Conservation (phyloP, 2,329 filamentous ascomycete genomes). For the Paecilomyces fulvus region DNA sequence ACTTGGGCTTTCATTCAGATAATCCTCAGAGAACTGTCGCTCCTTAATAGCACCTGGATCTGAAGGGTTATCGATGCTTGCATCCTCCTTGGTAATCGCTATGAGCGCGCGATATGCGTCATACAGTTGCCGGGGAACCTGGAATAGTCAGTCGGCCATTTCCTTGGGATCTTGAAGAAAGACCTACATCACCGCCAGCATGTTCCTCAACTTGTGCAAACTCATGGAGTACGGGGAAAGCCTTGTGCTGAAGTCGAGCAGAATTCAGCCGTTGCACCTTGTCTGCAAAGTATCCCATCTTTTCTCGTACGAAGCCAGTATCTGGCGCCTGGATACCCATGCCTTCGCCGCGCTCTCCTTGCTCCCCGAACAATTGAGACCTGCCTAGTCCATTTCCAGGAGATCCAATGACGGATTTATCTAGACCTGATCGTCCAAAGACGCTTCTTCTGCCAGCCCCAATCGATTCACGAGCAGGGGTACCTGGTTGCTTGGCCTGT, state of each 20-base stretch:
- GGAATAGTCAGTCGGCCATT: slow-evolving; percentile 16
- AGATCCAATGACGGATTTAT: slow-evolving; percentile 79
- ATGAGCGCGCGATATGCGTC: slow-evolving; percentile 78
- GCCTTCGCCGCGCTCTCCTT: slow-evolving; percentile 49
- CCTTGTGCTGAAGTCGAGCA: slow-evolving; percentile 55
- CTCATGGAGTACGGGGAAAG: slow-evolving; percentile 67
- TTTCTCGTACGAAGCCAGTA: slow-evolving; percentile 70
- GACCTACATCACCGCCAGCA: slow-evolving; percentile 54
- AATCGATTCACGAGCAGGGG: slow-evolving; percentile 30
- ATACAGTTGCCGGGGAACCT: slow-evolving; percentile 64
- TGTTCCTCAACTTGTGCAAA: slow-evolving; percentile 66
- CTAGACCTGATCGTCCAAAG: slow-evolving; percentile 62
- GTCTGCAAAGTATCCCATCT: slow-evolving; percentile 71
- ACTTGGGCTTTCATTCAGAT: slow-evolving; percentile 65
- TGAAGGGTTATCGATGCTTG: slow-evolving; percentile 49
- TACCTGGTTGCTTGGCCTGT: slow-evolving; percentile 31
- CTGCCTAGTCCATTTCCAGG: slow-evolving; percentile 57
- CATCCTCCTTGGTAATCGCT: slow-evolving; percentile 66
- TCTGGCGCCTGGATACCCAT: slow-evolving; percentile 49
- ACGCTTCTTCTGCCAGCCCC: slow-evolving; percentile 43
- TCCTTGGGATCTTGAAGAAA: background rate
- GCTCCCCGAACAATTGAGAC: slow-evolving; percentile 59
- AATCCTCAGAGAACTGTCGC: slow-evolving; percentile 66
- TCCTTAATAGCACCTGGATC: slow-evolving; percentile 61
- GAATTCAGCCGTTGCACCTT: slow-evolving; percentile 73